Evolutionary conservation across 2,329 filamentous ascomycete genomes (phyloP), one percentile per base, ranked within the genome.

Genomic region (Macrophomina tecta): DNA sequence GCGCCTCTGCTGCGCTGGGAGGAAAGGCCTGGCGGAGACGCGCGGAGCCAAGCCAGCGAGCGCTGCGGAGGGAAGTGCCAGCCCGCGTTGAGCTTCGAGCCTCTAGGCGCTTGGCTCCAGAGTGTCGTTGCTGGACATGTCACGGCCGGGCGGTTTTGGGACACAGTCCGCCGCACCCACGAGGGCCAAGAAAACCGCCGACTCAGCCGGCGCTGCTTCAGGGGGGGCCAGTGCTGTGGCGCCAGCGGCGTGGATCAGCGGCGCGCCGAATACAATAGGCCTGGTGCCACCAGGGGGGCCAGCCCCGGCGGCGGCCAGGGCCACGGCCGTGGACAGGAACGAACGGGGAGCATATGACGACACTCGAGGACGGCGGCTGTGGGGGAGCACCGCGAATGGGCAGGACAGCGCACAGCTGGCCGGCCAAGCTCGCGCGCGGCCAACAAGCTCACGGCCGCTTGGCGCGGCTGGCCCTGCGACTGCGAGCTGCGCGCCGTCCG

Each of bases 121-220:
- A 9, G 23, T n/a, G 38, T 14, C 28, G 56, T 60, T 60, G 34
- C 42, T 11, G 12, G 49, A 23, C n/a, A 52, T 34, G 49, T 52
- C 23, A 3, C 46, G 46, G 18, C 7, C 12, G 18, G 46, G 18
- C 46, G 46, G 53, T 28, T 40, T 30, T 58, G 53, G 53, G 23
- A 60, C 56, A 28, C 56, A 12, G 56, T 34, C 56, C 56, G 56
- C 56, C 56, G 56, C 56, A 60, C 23, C 55, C 55, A 45, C 55
- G 40, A 34, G 55, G 30, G 42, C 56, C 51, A 55, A 38, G 49
- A 60, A 53, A 23, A 14, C n/a, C 53, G n/a, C 34, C 53, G 38
- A 42, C 38, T 16, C 23, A 32, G 42, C 42, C 58, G n/a, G 45
- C 30, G 16, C 51, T n/a, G 32, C 51, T 55, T 62, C 58, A 62